phyloP scores from a whole-genome alignment of 139 green algal genomes.

The Closterium sp. region DNA sequence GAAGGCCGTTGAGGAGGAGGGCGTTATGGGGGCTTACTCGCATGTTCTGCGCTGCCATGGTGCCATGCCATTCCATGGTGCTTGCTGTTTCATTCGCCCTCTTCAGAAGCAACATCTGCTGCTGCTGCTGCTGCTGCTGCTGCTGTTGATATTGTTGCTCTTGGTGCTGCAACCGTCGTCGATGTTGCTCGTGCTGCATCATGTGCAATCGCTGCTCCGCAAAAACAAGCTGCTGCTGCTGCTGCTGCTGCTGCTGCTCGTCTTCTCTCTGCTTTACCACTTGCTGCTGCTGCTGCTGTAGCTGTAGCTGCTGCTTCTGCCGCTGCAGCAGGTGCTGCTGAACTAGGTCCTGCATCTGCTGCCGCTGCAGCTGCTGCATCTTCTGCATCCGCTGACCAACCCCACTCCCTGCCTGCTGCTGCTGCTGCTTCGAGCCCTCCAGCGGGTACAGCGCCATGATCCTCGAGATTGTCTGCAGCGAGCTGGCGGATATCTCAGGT shows the following conservation, averaged over 20 bases:
- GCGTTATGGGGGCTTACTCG: neutral
- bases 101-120: neutral
- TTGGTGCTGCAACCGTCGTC: neutral
- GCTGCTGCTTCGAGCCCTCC: neutral
- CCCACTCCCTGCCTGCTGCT: too few species aligned
- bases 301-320: too few species aligned
- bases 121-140: neutral
- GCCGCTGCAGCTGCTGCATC: neutral
- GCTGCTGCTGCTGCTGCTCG: neutral
- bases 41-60: neutral
- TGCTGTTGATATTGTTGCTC: neutral
- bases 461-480: neutral
- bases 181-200: neutral
- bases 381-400: too few species aligned
- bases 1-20: neutral
- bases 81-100: neutral
- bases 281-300: neutral
- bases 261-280: neutral
- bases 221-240: neutral
- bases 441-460: neutral
- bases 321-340: neutral
- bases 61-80: neutral
- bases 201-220: neutral
- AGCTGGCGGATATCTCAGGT: neutral
- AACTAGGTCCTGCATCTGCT: neutral